Conservation (phyloP, 2,329 filamentous ascomycete genomes). For the Cordyceps farinosa region DNA sequence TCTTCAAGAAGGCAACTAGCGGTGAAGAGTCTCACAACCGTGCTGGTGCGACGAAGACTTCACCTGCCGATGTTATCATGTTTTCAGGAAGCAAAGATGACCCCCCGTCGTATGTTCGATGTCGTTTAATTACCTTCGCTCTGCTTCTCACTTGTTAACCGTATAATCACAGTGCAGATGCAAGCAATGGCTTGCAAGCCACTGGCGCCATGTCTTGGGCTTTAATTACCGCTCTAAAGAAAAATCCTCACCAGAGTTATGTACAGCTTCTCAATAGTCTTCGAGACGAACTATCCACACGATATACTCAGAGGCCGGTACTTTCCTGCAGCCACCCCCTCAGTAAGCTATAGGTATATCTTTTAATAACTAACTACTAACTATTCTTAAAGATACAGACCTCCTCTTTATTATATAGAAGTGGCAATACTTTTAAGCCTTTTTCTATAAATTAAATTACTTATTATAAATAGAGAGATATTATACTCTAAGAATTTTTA, state of each 20-base stretch:
- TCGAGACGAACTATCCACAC: conserved; percentile 80
- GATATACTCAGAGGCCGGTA: conserved; percentile 94
- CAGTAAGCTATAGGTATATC: conserved; percentile 54
- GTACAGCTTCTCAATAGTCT: conserved; percentile 96
- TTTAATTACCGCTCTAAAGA: conserved; percentile 87
- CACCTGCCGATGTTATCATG: conserved; percentile 93
- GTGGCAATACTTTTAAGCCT: no score
- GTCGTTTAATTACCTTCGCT: no score
- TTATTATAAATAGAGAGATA: no score
- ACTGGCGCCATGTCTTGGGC: conserved; percentile 99
- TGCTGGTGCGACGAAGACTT: conserved; percentile 84
- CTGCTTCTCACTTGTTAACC: background rate
- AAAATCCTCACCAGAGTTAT: conserved; percentile 97
- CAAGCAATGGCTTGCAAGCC: conserved; percentile 83
- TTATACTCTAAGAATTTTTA: no score
- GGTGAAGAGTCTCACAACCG: conserved; percentile 78
- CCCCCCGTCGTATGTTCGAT: conserved; percentile 74
- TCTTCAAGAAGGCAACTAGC: conserved; percentile 84
- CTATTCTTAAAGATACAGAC: no score
- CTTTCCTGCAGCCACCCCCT: conserved; percentile 94
- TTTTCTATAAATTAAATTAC: no score
- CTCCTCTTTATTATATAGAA: no score
- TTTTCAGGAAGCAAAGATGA: conserved; percentile 96
- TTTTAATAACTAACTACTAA: no score
- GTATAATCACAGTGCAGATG: conserved; percentile 67